A percentile compares a stretch with the other conserved stretches of the same genome.
These are phyloP conservation scores for Phytophthora hibernalis DNA, from an alignment of 352 stramenopile genomes.

Conservation along the genomic window DNA sequence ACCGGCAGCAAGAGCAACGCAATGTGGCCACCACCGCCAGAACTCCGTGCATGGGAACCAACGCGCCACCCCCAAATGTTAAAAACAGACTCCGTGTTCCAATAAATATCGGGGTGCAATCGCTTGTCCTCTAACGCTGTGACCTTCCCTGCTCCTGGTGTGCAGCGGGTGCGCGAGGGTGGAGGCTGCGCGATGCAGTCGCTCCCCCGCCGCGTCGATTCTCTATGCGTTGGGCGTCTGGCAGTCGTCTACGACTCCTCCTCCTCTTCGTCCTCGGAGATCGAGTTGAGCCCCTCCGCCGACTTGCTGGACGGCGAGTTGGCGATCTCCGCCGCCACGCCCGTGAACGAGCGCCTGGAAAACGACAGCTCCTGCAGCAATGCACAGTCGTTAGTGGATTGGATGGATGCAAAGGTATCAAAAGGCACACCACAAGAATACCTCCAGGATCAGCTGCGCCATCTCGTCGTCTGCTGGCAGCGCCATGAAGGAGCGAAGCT, in stretches of 20 bases:
- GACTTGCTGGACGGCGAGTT: constrained; percentile 66
- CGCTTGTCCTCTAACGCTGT: constrained; percentile 29
- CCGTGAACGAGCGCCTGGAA: constrained; percentile 61
- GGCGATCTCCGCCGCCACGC: constrained; percentile 67
- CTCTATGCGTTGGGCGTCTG: constrained; percentile 25
- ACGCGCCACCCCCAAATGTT: constrained; percentile 24
- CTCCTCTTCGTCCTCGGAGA: constrained; percentile 61
- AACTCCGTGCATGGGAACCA: constrained; percentile 5
- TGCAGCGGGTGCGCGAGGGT: constrained; percentile 12
- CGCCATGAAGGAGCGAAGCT: constrained; percentile 80
- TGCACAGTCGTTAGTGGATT: constrained; percentile 6
- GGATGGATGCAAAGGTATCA: neutral
- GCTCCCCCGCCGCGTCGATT: constrained; percentile 16
- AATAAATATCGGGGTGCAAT: constrained; percentile 56
- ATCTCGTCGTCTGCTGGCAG: constrained; percentile 76
- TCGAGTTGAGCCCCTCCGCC: constrained; percentile 68
- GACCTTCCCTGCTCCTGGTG: constrained; percentile 12
- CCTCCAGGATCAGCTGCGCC: constrained; percentile 79
- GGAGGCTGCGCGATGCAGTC: constrained; percentile 7
- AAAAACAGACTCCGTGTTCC: constrained; percentile 34
- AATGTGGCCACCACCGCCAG: constrained; percentile 19
- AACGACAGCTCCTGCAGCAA: constrained; percentile 62
- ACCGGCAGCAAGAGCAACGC: constrained; percentile 15
- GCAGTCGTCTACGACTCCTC: constrained; percentile 46
- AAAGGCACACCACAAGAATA: constrained; percentile 12